Evolutionary conservation across 768 basidiomycete species (phyloP).

Genomic region (Strobilomyces dryophilus): DNA sequence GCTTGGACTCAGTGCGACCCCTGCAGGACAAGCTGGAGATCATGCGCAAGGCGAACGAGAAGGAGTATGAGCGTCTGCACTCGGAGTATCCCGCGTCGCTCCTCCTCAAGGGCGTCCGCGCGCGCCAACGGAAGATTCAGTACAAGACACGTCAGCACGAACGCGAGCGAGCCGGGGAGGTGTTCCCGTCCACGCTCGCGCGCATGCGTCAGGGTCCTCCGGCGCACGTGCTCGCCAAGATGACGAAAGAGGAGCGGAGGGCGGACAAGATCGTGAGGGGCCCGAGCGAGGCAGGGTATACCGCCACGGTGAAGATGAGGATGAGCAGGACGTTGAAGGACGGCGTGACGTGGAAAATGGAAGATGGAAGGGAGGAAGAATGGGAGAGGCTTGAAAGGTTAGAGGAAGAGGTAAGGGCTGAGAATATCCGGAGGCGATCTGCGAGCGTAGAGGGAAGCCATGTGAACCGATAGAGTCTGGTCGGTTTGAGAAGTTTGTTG

Average conservation of each 20-base stretch:
- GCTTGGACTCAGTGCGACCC: slow-evolving; percentile 32
- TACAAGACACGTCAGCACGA: slow-evolving; percentile 63
- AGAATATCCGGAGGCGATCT: slow-evolving; percentile 24
- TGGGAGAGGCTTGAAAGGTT: slow-evolving; percentile 24
- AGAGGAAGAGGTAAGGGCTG: slow-evolving; percentile 26
- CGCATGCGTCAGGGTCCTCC: slow-evolving; percentile 58
- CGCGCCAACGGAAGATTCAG: slow-evolving; percentile 53
- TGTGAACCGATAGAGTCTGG: background rate
- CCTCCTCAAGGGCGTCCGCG: slow-evolving; percentile 45
- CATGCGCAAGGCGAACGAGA: slow-evolving; percentile 33
- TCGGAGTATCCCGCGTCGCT: slow-evolving; percentile 47
- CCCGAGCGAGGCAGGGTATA: slow-evolving; percentile 66
- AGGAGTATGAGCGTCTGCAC: slow-evolving; percentile 40
- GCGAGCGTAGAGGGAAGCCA: background rate
- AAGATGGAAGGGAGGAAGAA: slow-evolving; percentile 29
- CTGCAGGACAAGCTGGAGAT: slow-evolving; percentile 28
- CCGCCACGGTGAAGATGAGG: slow-evolving; percentile 56
- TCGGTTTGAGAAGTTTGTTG: slow-evolving; percentile 1
- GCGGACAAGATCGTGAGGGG: slow-evolving; percentile 49
- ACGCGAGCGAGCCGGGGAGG: slow-evolving; percentile 63
- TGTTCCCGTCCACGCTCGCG: slow-evolving; percentile 43
- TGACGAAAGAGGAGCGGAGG: slow-evolving; percentile 45
- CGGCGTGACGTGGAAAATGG: slow-evolving; percentile 32
- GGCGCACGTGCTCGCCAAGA: slow-evolving; percentile 49
- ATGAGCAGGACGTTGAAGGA: slow-evolving; percentile 48